Evolutionary conservation across 805 yeast genomes (phyloP), one percentile per base, ranked within the genome.

Genomic region (Lipomyces spencermartinsiae): DNA sequence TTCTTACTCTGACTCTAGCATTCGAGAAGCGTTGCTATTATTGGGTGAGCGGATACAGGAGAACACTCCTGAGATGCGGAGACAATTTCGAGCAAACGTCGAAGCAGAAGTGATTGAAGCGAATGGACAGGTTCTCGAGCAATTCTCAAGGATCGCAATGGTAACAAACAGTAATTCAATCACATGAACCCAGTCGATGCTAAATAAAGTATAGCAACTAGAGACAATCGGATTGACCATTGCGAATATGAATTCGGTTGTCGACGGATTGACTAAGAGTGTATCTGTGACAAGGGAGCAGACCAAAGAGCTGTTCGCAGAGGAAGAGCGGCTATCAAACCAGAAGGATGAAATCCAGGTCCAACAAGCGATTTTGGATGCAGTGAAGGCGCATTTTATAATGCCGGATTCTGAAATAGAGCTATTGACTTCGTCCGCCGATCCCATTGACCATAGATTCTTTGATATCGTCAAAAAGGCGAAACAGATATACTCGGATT

Each of bases 321-420:
- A 64, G n/a, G 72, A 69, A 35, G 66, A 61, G 54, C 56, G 64
- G 62, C 54, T 69, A 14, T 64, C 72, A 4, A 10, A 61, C 1
- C 75, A 76, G 64, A 68, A 71, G 63, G 58, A 63, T 12, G 71
- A 67, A 22, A 53, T 77, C 22, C 56, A 63, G 14, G 51, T 67
- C 51, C 76, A 79, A 62, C 67, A 67, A 34, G 71, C 66, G 2
- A 67, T 81, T 16, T 69, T 79, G 35, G 72, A 73, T 22, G 75
- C 80, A 1, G 78, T 76, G 61, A 86, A 87, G 69, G 81, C 83
- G 3, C 85, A 85, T 65, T 92, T 90, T 75, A 86, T 93, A 0
- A 77, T 94, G 57, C 84, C 84, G 57, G 93, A 89, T 68, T 85
- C 86, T 65, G 98, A 94, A 72, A 88, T 87, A 58, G 89, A 85